Evolutionary conservation across 2,329 filamentous ascomycete genomes (phyloP).

Genomic region (Cladorrhinum sp.): DNA sequence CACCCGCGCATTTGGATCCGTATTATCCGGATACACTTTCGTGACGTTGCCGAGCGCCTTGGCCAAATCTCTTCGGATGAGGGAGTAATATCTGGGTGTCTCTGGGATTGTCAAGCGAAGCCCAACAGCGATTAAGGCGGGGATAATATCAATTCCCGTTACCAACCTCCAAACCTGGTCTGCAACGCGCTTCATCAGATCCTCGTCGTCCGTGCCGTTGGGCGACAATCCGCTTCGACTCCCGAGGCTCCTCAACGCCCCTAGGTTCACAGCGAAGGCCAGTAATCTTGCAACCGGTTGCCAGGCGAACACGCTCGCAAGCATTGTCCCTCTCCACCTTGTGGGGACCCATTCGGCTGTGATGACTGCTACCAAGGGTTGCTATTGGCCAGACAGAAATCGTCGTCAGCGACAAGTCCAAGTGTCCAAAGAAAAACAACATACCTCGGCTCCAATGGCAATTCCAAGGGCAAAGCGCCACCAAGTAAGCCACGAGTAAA

Average conservation of each 20-base stretch:
- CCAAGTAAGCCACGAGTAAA: conserved; percentile 25
- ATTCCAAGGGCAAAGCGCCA: conserved; percentile 27
- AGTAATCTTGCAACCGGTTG: conserved; percentile 26
- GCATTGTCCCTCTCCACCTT: conserved; percentile 25
- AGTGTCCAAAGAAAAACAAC: not conserved
- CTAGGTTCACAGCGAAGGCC: conserved; percentile 19
- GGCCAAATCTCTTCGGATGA: conserved; percentile 17
- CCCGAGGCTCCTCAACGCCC: not conserved
- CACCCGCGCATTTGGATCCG: not conserved
- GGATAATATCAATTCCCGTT: conserved; percentile 47
- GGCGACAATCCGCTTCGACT: not conserved
- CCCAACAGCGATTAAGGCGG: conserved; percentile 44
- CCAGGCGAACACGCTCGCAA: conserved; percentile 29
- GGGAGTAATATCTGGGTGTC: conserved; percentile 40
- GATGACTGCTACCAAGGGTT: conserved; percentile 31
- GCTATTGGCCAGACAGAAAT: conserved; percentile 12
- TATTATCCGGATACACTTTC: not conserved
- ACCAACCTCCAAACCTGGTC: conserved; percentile 51
- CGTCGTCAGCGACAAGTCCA: not conserved
- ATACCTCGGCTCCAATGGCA: conserved; percentile 28
- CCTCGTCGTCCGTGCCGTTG: conserved; percentile 12
- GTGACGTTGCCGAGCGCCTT: conserved; percentile 16
- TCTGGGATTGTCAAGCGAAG: conserved; percentile 52
- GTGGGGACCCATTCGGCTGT: conserved; percentile 31
- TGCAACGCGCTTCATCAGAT: conserved; percentile 29